Evolutionary conservation across 352 stramenopile genomes (phyloP), one percentile per base, ranked within the genome.

Genomic region (Phytopythium boreale): DNA sequence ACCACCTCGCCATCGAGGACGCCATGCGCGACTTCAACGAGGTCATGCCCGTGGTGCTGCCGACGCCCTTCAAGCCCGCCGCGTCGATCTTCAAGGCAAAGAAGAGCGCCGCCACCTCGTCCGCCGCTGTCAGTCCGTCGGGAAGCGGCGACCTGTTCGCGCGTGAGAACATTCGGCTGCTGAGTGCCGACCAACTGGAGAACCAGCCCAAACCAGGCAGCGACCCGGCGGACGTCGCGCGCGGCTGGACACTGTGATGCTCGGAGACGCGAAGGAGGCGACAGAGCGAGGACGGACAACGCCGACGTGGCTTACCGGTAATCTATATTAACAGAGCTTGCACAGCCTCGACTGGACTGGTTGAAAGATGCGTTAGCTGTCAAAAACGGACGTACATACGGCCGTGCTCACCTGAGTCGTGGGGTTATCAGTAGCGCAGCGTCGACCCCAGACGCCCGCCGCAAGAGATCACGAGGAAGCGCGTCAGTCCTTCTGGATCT

Each of bases 1-100:
- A 99, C 56, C 96, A 97, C 37, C 82, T 99, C 50, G 94, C 96
- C 2, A 75, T 98, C 50, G 81, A 88, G 64, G 95, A 98, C 60
- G 97, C 97, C 49, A 82, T 98, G 64, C 76, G 88, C 14, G 96
- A 99, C 77, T 92, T 99, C 44, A 96, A 96, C 43, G 86, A 96
- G 44, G 87, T 95, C 43, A 95, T 95, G 87, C 87, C 87, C 0
- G 86, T 95, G 12, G 87, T 95, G 20, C 66, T 95, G 4, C 87
- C 87, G 31, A 93, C 85, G 22, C 70, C 69, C 11, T 95, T 95
- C 67, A 92, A 90, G 55, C 87, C 87, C n/a, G 75, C 66, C 2
- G 77, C 79, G 24, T 85, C 79, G 17, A 87, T 74, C 1, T 63
- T 86, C 20, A 88, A 88, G 43, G 76, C 57, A 59, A 90, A 89